phyloP scores from a whole-genome alignment of 495 filamentous ascomycete genomes.

The Diplogelasinospora grovesii region DNA sequence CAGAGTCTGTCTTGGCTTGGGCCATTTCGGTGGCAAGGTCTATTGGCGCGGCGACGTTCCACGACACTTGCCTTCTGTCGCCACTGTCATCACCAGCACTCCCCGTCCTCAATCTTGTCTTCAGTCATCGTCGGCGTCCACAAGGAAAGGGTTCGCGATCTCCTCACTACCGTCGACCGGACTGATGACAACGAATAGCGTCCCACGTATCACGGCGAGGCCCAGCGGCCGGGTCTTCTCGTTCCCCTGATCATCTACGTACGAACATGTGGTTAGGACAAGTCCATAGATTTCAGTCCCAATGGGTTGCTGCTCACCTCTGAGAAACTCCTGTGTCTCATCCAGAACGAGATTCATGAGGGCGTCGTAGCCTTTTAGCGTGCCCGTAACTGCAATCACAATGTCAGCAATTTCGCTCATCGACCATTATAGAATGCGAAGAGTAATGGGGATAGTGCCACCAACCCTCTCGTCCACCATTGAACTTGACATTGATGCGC shows the following conservation, averaged over 20 bases:
- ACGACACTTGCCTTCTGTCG: no score
- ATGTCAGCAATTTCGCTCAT: background rate
- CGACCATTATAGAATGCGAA: background rate
- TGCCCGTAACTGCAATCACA: constrained; percentile 60
- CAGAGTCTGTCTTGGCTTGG: no score
- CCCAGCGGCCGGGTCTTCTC: constrained; percentile 76
- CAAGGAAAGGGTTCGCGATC: constrained; percentile 88
- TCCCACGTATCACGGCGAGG: constrained; percentile 86
- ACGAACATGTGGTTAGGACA: background rate
- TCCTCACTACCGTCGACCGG: constrained; percentile 91
- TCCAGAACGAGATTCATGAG: constrained; percentile 97
- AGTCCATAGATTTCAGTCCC: background rate
- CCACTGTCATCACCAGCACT: no score
- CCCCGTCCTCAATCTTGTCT: no score
- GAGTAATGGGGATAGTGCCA: background rate
- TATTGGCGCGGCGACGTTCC: no score
- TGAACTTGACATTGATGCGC: constrained; percentile 90
- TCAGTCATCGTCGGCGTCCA: constrained; percentile 43
- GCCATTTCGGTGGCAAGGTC: no score
- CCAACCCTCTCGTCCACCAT: constrained; percentile 85
- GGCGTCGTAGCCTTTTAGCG: constrained; percentile 90
- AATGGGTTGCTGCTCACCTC: constrained; percentile 49
- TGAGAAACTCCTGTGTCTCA: constrained; percentile 81
- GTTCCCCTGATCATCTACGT: constrained; percentile 83
- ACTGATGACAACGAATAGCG: constrained; percentile 83